phyloP scores from a whole-genome alignment of 345 rosid genomes.

The Camelina laxa region DNA sequence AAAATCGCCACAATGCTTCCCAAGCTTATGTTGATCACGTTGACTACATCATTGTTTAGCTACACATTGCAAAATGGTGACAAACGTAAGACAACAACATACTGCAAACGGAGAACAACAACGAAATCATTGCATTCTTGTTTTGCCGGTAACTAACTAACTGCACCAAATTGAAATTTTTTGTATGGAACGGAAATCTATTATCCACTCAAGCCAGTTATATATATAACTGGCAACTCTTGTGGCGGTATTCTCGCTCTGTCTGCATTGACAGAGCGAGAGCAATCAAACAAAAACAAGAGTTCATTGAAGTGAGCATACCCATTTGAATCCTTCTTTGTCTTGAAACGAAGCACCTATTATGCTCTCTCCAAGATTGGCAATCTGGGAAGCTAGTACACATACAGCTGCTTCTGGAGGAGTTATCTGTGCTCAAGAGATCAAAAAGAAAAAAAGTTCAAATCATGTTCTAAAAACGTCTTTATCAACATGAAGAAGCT shows the following conservation, averaged over 20 bases:
- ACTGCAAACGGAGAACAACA: neutral
- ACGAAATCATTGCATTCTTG: neutral
- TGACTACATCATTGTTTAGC: conserved; percentile 93
- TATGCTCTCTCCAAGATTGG: conserved; percentile 91
- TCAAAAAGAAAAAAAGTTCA: conserved; percentile 1
- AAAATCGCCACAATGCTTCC: conserved; percentile 86
- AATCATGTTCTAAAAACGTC: neutral
- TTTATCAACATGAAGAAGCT: neutral
- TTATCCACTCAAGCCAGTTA: neutral
- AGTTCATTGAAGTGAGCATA: conserved; percentile 40
- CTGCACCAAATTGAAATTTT: neutral
- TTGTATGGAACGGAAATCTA: neutral
- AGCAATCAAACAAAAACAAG: neutral
- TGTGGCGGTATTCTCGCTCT: neutral
- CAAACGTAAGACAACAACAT: neutral
- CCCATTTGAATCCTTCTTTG: conserved; percentile 88
- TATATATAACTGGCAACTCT: no score
- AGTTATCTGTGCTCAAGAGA: conserved; percentile 55
- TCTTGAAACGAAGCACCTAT: conserved; percentile 91
- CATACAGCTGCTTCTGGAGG: conserved; percentile 75
- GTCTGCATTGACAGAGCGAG: conserved; percentile 3
- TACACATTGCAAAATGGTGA: conserved; percentile 46
- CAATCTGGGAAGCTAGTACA: conserved; percentile 89
- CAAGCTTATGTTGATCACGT: conserved; percentile 84
- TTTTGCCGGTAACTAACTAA: neutral